A percentile compares a stretch with the other conserved stretches of the same genome.
These are phyloP conservation scores for Thelonectria rubi DNA, from an alignment of 2,329 filamentous ascomycete genomes.

Conservation along the genomic window DNA sequence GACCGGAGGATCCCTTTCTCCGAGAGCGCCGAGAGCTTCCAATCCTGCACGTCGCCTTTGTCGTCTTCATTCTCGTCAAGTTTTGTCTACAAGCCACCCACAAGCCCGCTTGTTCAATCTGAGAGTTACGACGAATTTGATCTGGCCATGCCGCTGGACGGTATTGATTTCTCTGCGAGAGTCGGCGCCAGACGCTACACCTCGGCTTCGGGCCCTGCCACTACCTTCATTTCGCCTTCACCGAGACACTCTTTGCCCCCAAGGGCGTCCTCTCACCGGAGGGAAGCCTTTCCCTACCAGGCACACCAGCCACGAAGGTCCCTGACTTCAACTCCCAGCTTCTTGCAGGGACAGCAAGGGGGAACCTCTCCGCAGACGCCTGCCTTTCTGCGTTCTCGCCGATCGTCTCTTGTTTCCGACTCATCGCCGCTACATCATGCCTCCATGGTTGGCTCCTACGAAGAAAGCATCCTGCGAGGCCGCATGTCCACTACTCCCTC, in stretches of 20 bases:
- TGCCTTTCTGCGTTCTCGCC: conserved; percentile 62
- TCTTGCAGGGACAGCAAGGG: conserved; percentile 39
- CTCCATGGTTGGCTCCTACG: conserved; percentile 97
- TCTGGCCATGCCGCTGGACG: conserved; percentile 62
- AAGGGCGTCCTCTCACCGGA: conserved; percentile 54
- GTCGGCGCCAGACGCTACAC: conserved; percentile 71
- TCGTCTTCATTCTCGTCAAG: conserved; percentile 79
- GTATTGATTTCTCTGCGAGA: conserved; percentile 57
- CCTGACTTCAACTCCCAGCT: conserved; percentile 66
- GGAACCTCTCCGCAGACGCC: conserved; percentile 61
- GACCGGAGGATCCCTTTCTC: conserved; percentile 47
- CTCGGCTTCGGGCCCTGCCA: conserved; percentile 68
- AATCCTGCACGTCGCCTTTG: conserved; percentile 65
- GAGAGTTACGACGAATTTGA: conserved; percentile 81
- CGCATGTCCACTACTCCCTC: conserved; percentile 97
- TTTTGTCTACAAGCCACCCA: conserved; percentile 87
- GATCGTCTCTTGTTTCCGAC: conserved; percentile 78
- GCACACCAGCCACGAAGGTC: conserved; percentile 82
- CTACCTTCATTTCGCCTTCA: conserved; percentile 54
- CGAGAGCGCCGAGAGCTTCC: conserved; percentile 50
- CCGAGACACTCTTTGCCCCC: conserved; percentile 43
- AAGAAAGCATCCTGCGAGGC: conserved; percentile 93
- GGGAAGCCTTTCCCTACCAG: conserved; percentile 75
- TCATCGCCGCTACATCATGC: conserved; percentile 83
- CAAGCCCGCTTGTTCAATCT: conserved; percentile 90